phyloP scores from a whole-genome alignment of 1,139 yeast species.

The Geotrichum klebahnii region DNA sequence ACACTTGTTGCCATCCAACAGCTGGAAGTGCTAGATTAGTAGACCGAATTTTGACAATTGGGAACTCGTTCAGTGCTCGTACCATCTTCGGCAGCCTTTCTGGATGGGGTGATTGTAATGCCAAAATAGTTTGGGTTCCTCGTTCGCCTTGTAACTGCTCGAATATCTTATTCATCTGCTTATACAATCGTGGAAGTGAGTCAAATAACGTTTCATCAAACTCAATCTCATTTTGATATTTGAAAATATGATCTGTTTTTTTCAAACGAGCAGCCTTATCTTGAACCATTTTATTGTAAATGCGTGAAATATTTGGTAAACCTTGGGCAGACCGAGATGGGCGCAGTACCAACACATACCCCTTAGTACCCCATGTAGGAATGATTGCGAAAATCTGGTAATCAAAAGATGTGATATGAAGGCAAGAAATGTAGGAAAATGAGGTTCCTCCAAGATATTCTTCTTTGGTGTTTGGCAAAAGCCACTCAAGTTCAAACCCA shows the following conservation, averaged over 20 bases:
- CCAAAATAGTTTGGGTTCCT: slow-evolving; percentile 61
- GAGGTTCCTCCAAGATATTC: slow-evolving; percentile 45
- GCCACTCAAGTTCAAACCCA: slow-evolving; percentile 69
- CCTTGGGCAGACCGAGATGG: slow-evolving; percentile 69
- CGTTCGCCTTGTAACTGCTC: slow-evolving; percentile 61
- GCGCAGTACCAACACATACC: slow-evolving; percentile 58
- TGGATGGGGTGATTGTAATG: slow-evolving; percentile 69
- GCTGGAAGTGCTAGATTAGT: slow-evolving; percentile 62
- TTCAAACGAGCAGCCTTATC: slow-evolving; percentile 48
- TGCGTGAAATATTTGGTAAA: slow-evolving; percentile 51
- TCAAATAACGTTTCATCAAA: slow-evolving; percentile 25
- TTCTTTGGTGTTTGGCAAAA: slow-evolving; percentile 29
- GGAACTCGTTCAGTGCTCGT: slow-evolving; percentile 48
- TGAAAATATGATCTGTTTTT: slow-evolving; percentile 34
- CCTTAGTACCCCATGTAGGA: slow-evolving; percentile 58
- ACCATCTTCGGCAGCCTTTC: slow-evolving; percentile 35
- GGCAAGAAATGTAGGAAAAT: slow-evolving; percentile 61
- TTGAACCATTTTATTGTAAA: slow-evolving; percentile 52
- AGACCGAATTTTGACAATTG: slow-evolving; percentile 49
- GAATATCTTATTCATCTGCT: slow-evolving; percentile 42
- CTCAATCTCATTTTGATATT: slow-evolving; percentile 29
- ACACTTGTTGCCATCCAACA: slow-evolving; percentile 77
- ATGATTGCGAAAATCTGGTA: slow-evolving; percentile 71
- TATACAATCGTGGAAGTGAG: slow-evolving; percentile 29
- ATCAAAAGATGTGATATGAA: slow-evolving; percentile 71